Evolutionary conservation across 2,329 filamentous ascomycete species (phyloP).

Genomic region (Alternaria ventricosa): DNA sequence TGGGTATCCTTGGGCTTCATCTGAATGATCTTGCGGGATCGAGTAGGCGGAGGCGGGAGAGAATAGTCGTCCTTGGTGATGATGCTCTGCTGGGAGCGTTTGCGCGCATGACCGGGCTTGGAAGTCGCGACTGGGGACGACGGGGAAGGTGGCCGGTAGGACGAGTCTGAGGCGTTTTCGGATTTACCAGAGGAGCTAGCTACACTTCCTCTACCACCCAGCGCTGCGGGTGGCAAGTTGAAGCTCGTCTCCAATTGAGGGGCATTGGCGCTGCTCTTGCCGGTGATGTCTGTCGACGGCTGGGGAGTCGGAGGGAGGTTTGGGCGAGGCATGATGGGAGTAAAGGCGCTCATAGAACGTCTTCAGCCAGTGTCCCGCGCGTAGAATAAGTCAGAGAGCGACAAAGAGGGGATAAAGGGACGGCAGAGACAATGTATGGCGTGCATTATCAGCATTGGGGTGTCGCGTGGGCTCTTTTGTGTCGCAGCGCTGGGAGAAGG

Average conservation of each 20-base stretch:
- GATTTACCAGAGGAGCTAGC: conserved; percentile 55
- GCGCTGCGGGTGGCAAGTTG: conserved; percentile 77
- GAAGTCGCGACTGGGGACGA: conserved; percentile 42
- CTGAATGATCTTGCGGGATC: conserved; percentile 95
- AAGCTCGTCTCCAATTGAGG: conserved; percentile 71
- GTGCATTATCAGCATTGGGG: conserved; percentile 30
- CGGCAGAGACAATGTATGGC: conserved; percentile 12
- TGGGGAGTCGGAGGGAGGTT: conserved; percentile 76
- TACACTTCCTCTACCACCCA: conserved; percentile 57
- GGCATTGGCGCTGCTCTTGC: conserved; percentile 69
- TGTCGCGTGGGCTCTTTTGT: conserved; percentile 40
- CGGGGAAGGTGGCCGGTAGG: conserved; percentile 57
- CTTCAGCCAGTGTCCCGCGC: conserved; percentile 14
- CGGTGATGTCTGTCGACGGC: conserved; percentile 79
- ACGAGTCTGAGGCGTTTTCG: conserved; percentile 59
- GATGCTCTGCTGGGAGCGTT: conserved; percentile 43
- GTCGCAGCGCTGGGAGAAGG: conserved; percentile 25
- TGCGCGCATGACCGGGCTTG: conserved; percentile 41
- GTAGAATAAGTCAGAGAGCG: conserved; percentile 3
- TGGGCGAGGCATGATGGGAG: conserved; percentile 67
- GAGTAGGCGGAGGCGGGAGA: conserved; percentile 88
- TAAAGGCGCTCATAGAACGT: conserved; percentile 24
- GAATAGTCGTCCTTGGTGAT: conserved; percentile 71
- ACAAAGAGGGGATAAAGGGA: conserved; percentile 17
- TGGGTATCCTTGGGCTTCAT: conserved; percentile 74